Evolutionary conservation across 805 yeast genomes (phyloP), one percentile per base, ranked within the genome.

Genomic region (Candida glaebosa): DNA sequence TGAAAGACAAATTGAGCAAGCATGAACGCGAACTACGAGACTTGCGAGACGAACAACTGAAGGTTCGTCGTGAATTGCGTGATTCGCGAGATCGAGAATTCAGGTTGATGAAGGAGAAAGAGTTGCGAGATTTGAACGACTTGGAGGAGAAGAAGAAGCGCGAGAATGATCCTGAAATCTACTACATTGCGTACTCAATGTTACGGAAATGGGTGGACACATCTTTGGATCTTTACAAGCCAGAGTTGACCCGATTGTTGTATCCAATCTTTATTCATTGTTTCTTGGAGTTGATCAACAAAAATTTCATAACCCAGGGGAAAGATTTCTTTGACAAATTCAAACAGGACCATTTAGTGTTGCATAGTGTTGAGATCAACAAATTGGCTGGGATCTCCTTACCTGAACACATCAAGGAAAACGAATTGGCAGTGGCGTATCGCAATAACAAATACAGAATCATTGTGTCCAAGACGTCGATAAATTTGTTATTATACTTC

Each of bases 181-280:
- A 86, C 60, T 69, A 75, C n/a, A 73, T 87, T 35, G 96, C 95
- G 1, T 93, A 89, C 64, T 70, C 82, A 14, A 75, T 87, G 60
- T 75, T 89, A 47, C 77, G 86, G 47, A 81, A 82, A 38, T 93
- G 98, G 98, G 86, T 87, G 31, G 96, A 88, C 51, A 75, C 87
- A 14, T 88, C 96, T 0, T 72, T 93, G 52, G 99, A 91, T 60
- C 75, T 93, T 64, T 93, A 93, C 63, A 84, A 79, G 62, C 89
- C 95, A 14, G 97, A 93, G 61, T 72, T 93, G 45, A 77, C 83
- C 42, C 78, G 93, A 49, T 76, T 91, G 33, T 66, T 91, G 51
- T 93, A 86, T 60, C 99, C 99, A 4, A 73, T 93, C n/a, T 93
- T 90, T 63, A 84, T 91, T 39, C 96, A 91, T 61, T 79, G 88